These are phyloP conservation scores for Wickerhamiella shivajii DNA, from an alignment of 805 yeast species.

Conservation along the genomic window DNA sequence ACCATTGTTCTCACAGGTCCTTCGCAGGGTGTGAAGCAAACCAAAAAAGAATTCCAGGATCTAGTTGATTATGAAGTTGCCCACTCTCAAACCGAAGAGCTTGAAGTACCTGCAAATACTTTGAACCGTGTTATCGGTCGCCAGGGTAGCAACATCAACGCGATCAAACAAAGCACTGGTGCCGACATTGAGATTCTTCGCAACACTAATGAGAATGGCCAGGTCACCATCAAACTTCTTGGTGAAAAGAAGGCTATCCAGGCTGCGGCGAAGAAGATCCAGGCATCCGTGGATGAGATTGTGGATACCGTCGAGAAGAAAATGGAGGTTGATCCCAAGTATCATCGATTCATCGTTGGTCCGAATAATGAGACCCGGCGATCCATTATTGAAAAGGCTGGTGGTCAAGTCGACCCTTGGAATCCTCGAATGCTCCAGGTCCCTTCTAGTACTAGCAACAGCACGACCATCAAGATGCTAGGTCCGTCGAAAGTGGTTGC, in stretches of 20 bases:
- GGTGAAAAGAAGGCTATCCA: constrained; percentile 69
- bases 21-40: constrained; percentile 54
- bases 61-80: constrained; percentile 75
- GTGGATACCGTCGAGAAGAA: constrained; percentile 45
- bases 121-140: constrained; percentile 82
- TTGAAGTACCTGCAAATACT: constrained; percentile 58
- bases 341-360: constrained; percentile 66
- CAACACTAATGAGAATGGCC: constrained; percentile 5
- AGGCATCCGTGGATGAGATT: constrained; percentile 46
- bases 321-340: constrained; percentile 55
- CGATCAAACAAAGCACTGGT: constrained; percentile 57
- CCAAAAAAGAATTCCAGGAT: constrained; percentile 38
- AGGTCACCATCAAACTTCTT: constrained; percentile 51
- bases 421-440: constrained; percentile 42
- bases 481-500: constrained; percentile 70
- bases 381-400: constrained; percentile 64
- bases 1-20: constrained; percentile 44
- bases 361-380: constrained; percentile 59
- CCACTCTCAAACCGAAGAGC: constrained; percentile 53
- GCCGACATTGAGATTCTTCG: constrained; percentile 28
- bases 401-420: constrained; percentile 42
- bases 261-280: constrained; percentile 51
- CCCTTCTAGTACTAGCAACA: constrained; percentile 48
- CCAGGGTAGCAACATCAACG: constrained; percentile 68
- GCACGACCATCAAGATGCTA: constrained; percentile 36